Percentiles rank a stretch among this genome's conserved stretches.
Evolutionary conservation across 306 rosid species (phyloP).

Genomic region (Malus asiatica): DNA sequence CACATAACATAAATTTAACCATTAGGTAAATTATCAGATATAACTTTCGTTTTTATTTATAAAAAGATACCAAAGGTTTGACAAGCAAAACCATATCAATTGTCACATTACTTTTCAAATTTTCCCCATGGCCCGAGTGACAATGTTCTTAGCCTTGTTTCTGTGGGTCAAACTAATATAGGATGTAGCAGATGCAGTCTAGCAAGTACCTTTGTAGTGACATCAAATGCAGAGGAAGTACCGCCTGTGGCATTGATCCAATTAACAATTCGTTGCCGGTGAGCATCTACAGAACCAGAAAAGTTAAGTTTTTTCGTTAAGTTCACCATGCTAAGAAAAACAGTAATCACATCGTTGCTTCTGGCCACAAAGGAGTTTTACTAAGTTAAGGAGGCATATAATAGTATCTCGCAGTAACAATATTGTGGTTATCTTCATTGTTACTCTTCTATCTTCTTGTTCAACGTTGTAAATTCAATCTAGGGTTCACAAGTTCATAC

Average conservation of each 20-base stretch:
- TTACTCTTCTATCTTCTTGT: neutral
- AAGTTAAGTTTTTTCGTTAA: neutral
- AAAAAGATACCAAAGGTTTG: neutral
- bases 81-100: neutral
- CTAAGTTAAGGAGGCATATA: neutral
- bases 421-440: neutral
- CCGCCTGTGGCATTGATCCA: conserved; percentile 83
- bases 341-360: neutral
- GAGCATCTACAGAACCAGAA: conserved; percentile 44
- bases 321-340: neutral
- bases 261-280: conserved; percentile 64
- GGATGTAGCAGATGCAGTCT: neutral
- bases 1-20: neutral
- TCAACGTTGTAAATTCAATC: conserved; percentile 2
- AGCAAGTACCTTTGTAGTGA: conserved; percentile 63
- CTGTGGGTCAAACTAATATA: neutral
- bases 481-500: conserved; percentile 25
- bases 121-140: neutral
- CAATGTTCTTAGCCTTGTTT: neutral
- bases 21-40: neutral
- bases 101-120: neutral
- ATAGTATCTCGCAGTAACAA: neutral
- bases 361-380: neutral
- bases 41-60: neutral
- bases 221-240: conserved; percentile 70